phyloP scores from a whole-genome alignment of 192 early-diverging fungal species.

The Coemansia sp. region DNA sequence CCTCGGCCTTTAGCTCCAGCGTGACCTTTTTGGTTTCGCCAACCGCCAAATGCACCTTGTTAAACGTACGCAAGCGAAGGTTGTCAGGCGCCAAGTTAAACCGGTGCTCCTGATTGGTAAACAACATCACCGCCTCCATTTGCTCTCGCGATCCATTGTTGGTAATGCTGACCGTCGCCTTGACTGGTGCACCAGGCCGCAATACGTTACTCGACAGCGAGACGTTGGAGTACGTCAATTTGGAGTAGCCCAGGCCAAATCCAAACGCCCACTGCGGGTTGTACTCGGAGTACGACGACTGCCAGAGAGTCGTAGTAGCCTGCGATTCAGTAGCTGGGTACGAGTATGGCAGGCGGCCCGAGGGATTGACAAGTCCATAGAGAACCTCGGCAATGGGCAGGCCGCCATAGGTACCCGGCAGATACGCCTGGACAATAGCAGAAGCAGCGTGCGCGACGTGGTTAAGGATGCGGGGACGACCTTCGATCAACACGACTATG shows the following conservation, averaged over 20 bases:
- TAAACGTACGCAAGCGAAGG: conserved; percentile 52
- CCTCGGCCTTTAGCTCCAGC: conserved; percentile 34
- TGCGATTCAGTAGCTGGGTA: conserved; percentile 56
- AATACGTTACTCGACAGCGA: conserved; percentile 17
- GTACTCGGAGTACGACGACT: conserved; percentile 40
- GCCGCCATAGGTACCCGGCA: conserved; percentile 65
- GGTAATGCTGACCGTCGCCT: conserved; percentile 38
- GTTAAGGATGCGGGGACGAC: conserved; percentile 57
- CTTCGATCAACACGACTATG: conserved; percentile 57
- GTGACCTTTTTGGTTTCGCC: conserved; percentile 45
- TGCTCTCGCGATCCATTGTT: conserved; percentile 47
- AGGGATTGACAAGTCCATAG: conserved; percentile 59
- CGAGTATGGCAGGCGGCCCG: conserved; percentile 59
- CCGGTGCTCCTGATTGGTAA: conserved; percentile 54
- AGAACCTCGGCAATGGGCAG: conserved; percentile 59
- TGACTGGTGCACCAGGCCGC: conserved; percentile 12
- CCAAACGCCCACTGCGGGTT: conserved; percentile 59
- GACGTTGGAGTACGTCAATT: conserved; percentile 53
- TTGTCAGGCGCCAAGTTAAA: conserved; percentile 53
- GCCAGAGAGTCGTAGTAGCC: conserved; percentile 46
- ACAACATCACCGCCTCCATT: conserved; percentile 57
- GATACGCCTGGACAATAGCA: conserved; percentile 58
- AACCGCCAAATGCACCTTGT: conserved; percentile 44
- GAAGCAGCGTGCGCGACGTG: conserved; percentile 32
- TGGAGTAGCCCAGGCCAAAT: conserved; percentile 58